Evolutionary conservation across 208 protist genomes (phyloP), one percentile per base, ranked within the genome.

Genomic region (Leishmania arabica): DNA sequence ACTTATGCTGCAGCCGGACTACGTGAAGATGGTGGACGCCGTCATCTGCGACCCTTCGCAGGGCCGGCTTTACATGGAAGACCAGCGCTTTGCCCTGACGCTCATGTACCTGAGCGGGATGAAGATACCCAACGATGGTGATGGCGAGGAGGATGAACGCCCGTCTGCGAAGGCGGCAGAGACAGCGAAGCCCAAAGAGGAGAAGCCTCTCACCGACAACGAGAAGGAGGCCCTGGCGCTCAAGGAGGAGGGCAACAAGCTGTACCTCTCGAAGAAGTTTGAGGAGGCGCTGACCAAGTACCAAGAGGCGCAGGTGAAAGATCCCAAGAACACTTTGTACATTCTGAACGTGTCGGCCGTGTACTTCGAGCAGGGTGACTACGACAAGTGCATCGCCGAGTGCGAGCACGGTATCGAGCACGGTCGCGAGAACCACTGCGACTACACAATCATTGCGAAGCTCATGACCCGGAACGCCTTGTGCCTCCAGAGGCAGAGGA

Each of bases 251-350:
- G 98, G 98, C 37, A 99, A 99, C 88, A 93, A 92, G 78, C 87
- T 96, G 21, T 99, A 99, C 94, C 96, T 99, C 83, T 92, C 93
- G 62, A 93, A 96, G 81, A 87, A 98, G 77, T 99, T 99, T 81
- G 98, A 97, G 79, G 93, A 91, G 75, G 98, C 98, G 9, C 81
- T 99, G 53, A 82, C 80, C 27, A 96, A 97, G 86, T 99, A 99
- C 85, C 51, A 95, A 54, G 90, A 86, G 40, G 96, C 98, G 1
- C 76, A 92, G 58, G 94, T 86, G 42, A 92, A 96, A 83, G 93
- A 98, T 78, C 90, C 91, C 8, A 89, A 88, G 42, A 98, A 99
- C 81, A 95, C 97, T 3, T 82, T 96, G 27, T 98, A 93, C 82
- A 88, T 98, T 60, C 88, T 97, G 77, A 98, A 98, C 86, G 88